These are phyloP conservation scores for Rhodotorula sp. DNA, from an alignment of 1,284 basidiomycete genomes.

Conservation along the genomic window DNA sequence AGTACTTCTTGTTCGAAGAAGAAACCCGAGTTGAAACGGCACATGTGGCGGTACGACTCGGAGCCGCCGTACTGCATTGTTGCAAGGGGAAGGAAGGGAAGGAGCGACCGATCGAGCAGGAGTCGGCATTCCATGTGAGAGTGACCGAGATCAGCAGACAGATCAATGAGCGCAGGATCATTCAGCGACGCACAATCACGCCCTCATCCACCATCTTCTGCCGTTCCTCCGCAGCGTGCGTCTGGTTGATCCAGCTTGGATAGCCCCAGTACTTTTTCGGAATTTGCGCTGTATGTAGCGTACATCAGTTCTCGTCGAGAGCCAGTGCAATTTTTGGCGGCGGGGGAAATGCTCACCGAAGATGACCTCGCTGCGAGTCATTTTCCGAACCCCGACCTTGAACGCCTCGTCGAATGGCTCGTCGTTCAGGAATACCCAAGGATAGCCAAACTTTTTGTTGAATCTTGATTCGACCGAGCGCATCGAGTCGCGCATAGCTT, in stretches of 20 bases:
- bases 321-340: conserved; percentile 53
- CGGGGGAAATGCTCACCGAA: conserved; percentile 53
- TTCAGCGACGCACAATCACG: conserved; percentile 63
- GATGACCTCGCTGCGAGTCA: conserved; percentile 47
- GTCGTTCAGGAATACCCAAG: conserved; percentile 37
- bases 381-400: conserved; percentile 46
- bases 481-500: conserved; percentile 36
- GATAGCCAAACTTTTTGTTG: conserved; percentile 50
- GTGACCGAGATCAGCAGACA: not conserved
- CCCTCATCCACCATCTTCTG: conserved; percentile 66
- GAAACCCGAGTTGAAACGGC: conserved; percentile 30
- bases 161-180: not conserved
- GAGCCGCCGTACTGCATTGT: conserved; percentile 55
- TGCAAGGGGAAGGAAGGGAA: no score
- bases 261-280: conserved; percentile 75
- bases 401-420: conserved; percentile 50
- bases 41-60: conserved; percentile 56
- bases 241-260: conserved; percentile 61
- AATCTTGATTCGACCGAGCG: conserved; percentile 41
- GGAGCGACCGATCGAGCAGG: not conserved
- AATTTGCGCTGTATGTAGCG: conserved; percentile 52
- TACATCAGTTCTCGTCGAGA: not conserved
- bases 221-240: conserved; percentile 62
- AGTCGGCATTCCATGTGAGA: not conserved
- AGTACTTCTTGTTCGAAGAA: conserved; percentile 50